phyloP scores from a whole-genome alignment of 208 protist genomes.

The Acanthamoeba castellanii region DNA sequence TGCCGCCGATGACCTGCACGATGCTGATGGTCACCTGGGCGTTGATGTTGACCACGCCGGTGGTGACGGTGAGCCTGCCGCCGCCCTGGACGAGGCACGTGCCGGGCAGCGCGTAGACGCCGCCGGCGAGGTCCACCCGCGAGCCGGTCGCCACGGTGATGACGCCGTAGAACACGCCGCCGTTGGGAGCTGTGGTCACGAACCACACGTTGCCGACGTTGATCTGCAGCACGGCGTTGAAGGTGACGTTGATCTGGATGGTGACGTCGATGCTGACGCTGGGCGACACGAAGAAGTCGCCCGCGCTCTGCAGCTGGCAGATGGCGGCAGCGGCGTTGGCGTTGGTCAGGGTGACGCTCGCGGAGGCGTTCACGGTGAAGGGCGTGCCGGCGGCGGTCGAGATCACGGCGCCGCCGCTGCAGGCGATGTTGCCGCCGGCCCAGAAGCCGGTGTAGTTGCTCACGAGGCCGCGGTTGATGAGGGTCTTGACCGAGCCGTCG shows the following conservation, averaged over 20 bases:
- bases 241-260: constrained; percentile 60
- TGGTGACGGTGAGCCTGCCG: constrained; percentile 65
- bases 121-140: constrained; percentile 44
- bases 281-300: constrained; percentile 53
- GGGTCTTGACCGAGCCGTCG: constrained; percentile 30
- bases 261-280: constrained; percentile 34
- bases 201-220: constrained; percentile 30
- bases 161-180: constrained; percentile 19
- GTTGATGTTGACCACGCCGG: not conserved
- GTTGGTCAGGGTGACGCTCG: constrained; percentile 11
- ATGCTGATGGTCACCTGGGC: constrained; percentile 53
- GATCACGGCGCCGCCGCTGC: constrained; percentile 33
- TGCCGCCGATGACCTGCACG: constrained; percentile 69
- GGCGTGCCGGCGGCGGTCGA: not conserved
- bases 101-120: constrained; percentile 33
- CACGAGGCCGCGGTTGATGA: not conserved
- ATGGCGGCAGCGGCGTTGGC: not conserved
- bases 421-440: constrained; percentile 20
- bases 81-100: constrained; percentile 20
- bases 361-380: constrained; percentile 44
- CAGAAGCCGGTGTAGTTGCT: constrained; percentile 29
- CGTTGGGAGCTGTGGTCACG: constrained; percentile 15
- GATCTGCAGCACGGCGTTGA: not conserved
- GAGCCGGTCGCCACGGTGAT: constrained; percentile 18
- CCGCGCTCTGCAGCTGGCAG: constrained; percentile 39